A percentile compares a stretch with the other conserved stretches of the same genome.
phyloP scores from a whole-genome alignment of 169 alveolate species.

The Plasmodium yoelii region DNA sequence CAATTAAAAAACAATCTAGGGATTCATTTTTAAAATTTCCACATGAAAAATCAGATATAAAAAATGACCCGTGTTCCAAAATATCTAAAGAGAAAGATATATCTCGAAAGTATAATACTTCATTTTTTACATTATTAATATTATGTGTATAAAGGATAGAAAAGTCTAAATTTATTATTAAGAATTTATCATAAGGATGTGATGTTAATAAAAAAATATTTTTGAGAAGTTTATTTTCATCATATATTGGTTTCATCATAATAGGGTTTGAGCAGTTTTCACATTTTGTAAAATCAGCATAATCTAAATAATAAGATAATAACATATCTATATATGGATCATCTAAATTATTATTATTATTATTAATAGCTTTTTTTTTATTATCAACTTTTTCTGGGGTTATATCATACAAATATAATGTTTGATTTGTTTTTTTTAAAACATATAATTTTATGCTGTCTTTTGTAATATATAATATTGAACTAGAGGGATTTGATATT shows the following conservation, averaged over 20 bases:
- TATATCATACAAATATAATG: slow-evolving; percentile 57
- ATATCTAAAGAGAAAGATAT: slow-evolving; percentile 33
- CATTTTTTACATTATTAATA: slow-evolving; percentile 27
- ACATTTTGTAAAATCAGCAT: slow-evolving; percentile 39
- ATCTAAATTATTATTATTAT: slow-evolving; percentile 1
- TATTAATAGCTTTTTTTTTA: not conserved
- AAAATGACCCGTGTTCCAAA: slow-evolving; percentile 40
- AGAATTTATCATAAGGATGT: slow-evolving; percentile 27
- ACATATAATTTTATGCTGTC: slow-evolving; percentile 31
- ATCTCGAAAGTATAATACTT: not conserved
- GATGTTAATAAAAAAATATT: slow-evolving; percentile 47
- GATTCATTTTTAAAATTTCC: slow-evolving; percentile 50
- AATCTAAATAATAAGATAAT: slow-evolving; percentile 43
- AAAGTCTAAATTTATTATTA: slow-evolving; percentile 34
- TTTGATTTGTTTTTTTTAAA: slow-evolving; percentile 38
- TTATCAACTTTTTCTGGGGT: slow-evolving; percentile 52
- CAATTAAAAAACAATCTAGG: slow-evolving; percentile 65
- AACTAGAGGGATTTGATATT: slow-evolving; percentile 44
- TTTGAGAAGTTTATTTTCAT: slow-evolving; percentile 45
- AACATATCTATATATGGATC: slow-evolving; percentile 17
- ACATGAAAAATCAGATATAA: slow-evolving; percentile 52
- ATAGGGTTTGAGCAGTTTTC: slow-evolving; percentile 51
- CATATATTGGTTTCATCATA: slow-evolving; percentile 72
- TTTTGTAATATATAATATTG: slow-evolving; percentile 24
- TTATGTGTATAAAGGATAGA: slow-evolving; percentile 12